phyloP scores from a whole-genome alignment of 129 eudicot genomes.

The Tagetes patula region DNA sequence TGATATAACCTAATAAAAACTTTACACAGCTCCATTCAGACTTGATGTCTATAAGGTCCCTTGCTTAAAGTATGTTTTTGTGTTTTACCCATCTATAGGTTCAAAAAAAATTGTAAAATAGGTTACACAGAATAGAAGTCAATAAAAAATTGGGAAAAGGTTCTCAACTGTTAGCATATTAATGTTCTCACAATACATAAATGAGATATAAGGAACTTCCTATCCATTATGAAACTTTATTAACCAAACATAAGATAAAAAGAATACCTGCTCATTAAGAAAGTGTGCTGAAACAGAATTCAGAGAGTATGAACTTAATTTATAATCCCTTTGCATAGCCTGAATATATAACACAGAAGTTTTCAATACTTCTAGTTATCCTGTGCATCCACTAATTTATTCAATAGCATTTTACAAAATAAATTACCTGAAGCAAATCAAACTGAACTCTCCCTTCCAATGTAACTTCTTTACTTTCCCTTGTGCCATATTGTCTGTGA shows the following conservation, averaged over 20 bases:
- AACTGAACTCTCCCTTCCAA: conserved; percentile 98
- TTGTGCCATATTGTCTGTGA: conserved; percentile 83
- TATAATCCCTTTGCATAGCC: conserved; percentile 97
- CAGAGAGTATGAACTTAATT: conserved; percentile 90
- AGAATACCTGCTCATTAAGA: conserved; percentile 81
- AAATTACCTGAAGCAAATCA: conserved; percentile 89
- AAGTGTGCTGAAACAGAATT: conserved; percentile 99
- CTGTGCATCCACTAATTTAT: conserved; percentile 8
- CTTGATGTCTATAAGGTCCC: not conserved
- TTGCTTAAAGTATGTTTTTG: not conserved
- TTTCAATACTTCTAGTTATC: conserved; percentile 17
- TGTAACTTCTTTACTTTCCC: conserved; percentile 93
- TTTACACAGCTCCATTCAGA: not conserved
- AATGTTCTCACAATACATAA: conserved; percentile 1
- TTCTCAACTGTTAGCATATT: not conserved
- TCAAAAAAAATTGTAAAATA: not conserved
- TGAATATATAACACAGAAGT: conserved; percentile 33
- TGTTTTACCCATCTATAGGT: not conserved
- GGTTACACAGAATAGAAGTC: not conserved
- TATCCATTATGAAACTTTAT: not conserved
- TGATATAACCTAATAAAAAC: not conserved
- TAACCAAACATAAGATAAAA: conserved; percentile 10
- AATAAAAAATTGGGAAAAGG: conserved; percentile 9
- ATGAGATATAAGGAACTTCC: not conserved
- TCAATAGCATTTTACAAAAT: conserved; percentile 8